Evolutionary conservation across 2,329 filamentous ascomycete species (phyloP).

Genomic region (Colletotrichum orchidophilum): DNA sequence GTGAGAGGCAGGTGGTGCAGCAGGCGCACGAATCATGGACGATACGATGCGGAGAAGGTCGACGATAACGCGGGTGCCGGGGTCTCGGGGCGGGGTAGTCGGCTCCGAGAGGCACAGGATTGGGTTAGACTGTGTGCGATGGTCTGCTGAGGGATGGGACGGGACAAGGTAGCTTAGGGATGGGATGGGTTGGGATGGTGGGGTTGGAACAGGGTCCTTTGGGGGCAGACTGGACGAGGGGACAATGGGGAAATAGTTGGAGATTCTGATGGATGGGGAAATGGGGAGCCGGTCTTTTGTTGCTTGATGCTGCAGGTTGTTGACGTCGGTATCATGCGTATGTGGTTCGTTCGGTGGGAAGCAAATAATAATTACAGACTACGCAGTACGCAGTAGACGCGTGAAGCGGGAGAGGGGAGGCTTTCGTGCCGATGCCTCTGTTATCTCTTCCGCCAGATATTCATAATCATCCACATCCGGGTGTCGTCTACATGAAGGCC

Average conservation of each 20-base stretch:
- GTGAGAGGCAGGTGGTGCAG: neutral
- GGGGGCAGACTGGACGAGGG: neutral
- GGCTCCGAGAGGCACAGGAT: conserved; percentile 9
- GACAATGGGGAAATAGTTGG: conserved; percentile 2
- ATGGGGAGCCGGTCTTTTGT: neutral
- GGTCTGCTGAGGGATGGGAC: neutral
- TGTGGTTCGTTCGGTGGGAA: neutral
- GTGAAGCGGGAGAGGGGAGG: neutral
- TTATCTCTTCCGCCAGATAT: conserved; percentile 6
- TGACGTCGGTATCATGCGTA: neutral
- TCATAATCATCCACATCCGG: neutral
- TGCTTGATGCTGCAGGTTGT: neutral
- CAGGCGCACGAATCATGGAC: conserved; percentile 31
- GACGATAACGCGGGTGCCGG: conserved; percentile 18
- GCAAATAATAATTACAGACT: neutral
- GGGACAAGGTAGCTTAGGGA: neutral
- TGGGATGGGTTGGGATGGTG: neutral
- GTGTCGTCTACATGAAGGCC: neutral
- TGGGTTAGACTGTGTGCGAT: neutral
- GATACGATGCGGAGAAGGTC: conserved; percentile 21
- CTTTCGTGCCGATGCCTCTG: neutral
- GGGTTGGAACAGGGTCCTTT: neutral
- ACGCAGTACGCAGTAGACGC: neutral
- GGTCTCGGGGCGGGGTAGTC: conserved; percentile 23
- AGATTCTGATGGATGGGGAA: neutral